phyloP scores from a whole-genome alignment of 371 early-diverging fungal species.

The Rhizopus stolonifer region DNA sequence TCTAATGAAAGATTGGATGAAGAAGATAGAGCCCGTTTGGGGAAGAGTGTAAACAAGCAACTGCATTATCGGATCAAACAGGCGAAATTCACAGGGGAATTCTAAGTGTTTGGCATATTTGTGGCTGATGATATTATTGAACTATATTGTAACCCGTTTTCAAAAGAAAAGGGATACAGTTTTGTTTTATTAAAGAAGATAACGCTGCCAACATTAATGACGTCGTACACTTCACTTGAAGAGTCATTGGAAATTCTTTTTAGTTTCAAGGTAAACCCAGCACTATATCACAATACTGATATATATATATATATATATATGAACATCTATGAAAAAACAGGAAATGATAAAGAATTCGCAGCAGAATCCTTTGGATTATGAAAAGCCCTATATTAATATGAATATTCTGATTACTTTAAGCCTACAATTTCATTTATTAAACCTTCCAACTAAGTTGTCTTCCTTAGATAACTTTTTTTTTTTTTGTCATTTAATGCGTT shows the following conservation, averaged over 20 bases:
- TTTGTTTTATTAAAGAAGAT: slow-evolving; percentile 9
- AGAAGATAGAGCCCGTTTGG: slow-evolving; percentile 15
- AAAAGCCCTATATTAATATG: slow-evolving; percentile 10
- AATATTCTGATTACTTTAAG: slow-evolving; percentile 7
- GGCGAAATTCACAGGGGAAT: slow-evolving; percentile 5
- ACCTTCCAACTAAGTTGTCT: neutral
- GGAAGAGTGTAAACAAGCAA: slow-evolving; percentile 6
- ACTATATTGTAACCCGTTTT: slow-evolving; percentile 11
- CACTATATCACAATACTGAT: neutral
- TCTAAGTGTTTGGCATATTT: slow-evolving; percentile 9
- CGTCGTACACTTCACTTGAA: slow-evolving; percentile 1
- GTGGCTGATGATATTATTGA: slow-evolving; percentile 7
- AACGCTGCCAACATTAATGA: slow-evolving; percentile 6
- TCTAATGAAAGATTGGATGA: slow-evolving; percentile 6
- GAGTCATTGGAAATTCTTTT: slow-evolving; percentile 6
- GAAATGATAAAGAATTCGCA: slow-evolving; percentile 6
- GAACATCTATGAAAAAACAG: slow-evolving; percentile 10
- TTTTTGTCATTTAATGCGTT: too few species aligned
- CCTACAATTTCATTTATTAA: slow-evolving; percentile 14
- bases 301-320: too few species aligned
- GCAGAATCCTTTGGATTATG: slow-evolving; percentile 5
- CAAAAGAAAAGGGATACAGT: slow-evolving; percentile 7
- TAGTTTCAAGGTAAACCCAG: neutral
- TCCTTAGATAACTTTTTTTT: neutral
- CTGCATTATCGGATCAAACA: slow-evolving; percentile 12